phyloP scores from a whole-genome alignment of 2,329 filamentous ascomycete genomes.

The Chaetomium sp. region DNA sequence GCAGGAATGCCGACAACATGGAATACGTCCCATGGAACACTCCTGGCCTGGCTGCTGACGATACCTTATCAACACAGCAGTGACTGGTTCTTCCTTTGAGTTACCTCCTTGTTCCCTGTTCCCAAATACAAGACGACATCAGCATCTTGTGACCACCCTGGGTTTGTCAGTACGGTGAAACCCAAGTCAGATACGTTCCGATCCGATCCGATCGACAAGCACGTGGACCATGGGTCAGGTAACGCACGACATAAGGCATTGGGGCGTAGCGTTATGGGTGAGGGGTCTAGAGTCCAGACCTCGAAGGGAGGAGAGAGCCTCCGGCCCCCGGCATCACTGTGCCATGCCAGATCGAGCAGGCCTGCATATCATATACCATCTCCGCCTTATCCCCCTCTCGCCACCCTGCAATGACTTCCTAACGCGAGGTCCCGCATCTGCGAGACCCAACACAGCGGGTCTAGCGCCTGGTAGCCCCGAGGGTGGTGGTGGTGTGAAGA shows the following conservation, averaged over 20 bases:
- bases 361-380: constrained; percentile 5
- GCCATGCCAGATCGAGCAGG: constrained; percentile 6
- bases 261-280: neutral
- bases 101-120: neutral
- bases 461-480: neutral
- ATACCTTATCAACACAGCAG: neutral
- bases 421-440: constrained; percentile 21
- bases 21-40: neutral
- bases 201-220: constrained; percentile 10
- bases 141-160: neutral
- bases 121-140: neutral
- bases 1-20: neutral
- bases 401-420: neutral
- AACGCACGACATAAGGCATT: constrained; percentile 5
- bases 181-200: neutral
- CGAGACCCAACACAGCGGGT: constrained; percentile 23
- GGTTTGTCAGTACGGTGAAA: neutral
- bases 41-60: neutral
- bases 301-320: neutral
- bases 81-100: neutral
- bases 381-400: neutral
- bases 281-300: neutral
- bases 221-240: neutral
- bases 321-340: neutral
- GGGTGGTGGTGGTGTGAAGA: constrained; percentile 17